Conservation (phyloP, 495 filamentous ascomycete genomes). For the Hypoxylon lenormandii region DNA sequence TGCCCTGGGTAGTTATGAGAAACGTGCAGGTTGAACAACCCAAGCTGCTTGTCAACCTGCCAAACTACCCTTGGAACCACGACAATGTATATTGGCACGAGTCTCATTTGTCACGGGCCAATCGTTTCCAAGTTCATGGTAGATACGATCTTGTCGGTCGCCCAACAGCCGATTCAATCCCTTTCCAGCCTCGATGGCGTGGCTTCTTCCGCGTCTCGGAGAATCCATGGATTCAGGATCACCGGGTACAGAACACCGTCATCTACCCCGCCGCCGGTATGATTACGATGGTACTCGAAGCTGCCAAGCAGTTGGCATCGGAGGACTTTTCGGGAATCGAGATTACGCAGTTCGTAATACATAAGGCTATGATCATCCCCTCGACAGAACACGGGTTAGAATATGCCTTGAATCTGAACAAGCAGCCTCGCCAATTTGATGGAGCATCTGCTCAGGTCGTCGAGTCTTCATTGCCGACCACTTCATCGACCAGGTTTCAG, state of each 20-base stretch:
- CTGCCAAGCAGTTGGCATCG: constrained; percentile 55
- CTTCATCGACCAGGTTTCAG: constrained; percentile 22
- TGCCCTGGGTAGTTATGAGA: constrained; percentile 51
- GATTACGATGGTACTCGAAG: constrained; percentile 64
- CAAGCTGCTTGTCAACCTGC: constrained; percentile 51
- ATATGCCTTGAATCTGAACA: constrained; percentile 42
- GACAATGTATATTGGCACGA: constrained; percentile 57
- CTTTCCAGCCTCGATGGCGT: constrained; percentile 56
- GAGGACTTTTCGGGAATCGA: constrained; percentile 29
- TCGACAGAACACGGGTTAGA: constrained; percentile 36
- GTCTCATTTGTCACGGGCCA: constrained; percentile 54
- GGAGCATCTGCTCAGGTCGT: background rate
- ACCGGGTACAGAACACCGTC: constrained; percentile 54
- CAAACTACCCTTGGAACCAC: constrained; percentile 62
- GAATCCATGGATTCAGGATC: constrained; percentile 63
- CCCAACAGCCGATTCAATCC: constrained; percentile 45
- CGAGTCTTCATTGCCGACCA: background rate
- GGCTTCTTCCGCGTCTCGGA: constrained; percentile 52
- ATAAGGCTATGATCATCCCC: constrained; percentile 55
- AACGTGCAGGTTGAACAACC: constrained; percentile 19
- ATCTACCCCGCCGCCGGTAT: constrained; percentile 65
- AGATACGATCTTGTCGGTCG: constrained; percentile 62
- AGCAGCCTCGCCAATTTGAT: background rate
- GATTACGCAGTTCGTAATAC: constrained; percentile 46
- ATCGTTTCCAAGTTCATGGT: constrained; percentile 54